Base-by-base conservation (phyloP, 169 alveolate species). In the Prorocentrum cordatum region DNA sequence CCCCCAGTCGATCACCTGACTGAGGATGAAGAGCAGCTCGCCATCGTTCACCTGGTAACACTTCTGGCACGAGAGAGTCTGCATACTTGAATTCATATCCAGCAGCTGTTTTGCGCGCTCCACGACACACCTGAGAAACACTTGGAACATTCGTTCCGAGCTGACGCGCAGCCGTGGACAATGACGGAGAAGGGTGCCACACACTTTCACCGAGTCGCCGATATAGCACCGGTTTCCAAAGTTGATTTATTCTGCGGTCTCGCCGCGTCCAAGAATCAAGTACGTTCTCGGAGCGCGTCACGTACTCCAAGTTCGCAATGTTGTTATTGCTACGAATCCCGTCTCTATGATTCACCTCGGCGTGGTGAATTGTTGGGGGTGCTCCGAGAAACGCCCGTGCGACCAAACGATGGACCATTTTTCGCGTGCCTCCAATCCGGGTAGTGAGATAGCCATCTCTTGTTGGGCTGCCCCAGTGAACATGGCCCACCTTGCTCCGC, bases 381-480 rank as follows among this genome's bases (percentile, higher is more conserved):
- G 31, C 38, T 2, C 80, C 80, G 2, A 68, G 38, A 32, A 68
- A 68, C 0, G 80, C 36, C 7, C 5, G 7, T 12, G 80, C 80
- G 18, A 68, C 80, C 29, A 68, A 26, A 9, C 80, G 80, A 27
- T 68, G 80, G 20, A 68, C 80, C 33, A 36, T n/a, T n/a, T n/a
- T n/a, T n/a, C n/a, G n/a, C n/a, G n/a, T n/a, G n/a, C n/a, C n/a
- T n/a, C n/a, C n/a, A n/a, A n/a, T n/a, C n/a, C n/a, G n/a, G n/a
- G n/a, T n/a, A n/a, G n/a, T n/a, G n/a, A n/a, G n/a, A n/a, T n/a
- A n/a, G n/a, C n/a, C n/a, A n/a, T n/a, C n/a, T n/a, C n/a, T n/a
- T n/a, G n/a, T n/a, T n/a, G n/a, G n/a, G n/a, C n/a, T n/a, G n/a
- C n/a, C n/a, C n/a, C n/a, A n/a, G n/a, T n/a, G n/a, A n/a, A n/a